phyloP scores from a whole-genome alignment of 2,329 filamentous ascomycete genomes.

The Colletotrichum sp. region DNA sequence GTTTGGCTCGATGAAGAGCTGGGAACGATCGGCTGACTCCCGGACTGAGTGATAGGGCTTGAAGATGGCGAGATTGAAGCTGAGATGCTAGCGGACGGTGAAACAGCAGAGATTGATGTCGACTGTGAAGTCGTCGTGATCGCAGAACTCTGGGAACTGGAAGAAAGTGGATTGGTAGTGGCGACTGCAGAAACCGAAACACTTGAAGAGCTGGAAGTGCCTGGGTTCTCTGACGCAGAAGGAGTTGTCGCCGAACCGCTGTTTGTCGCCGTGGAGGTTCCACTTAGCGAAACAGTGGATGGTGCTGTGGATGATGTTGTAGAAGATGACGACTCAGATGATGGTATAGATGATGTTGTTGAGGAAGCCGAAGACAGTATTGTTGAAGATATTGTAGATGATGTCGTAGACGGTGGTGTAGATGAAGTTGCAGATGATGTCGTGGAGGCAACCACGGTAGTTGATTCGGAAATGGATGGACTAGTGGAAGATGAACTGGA shows the following conservation, averaged over 20 bases:
- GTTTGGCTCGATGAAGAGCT: not conserved
- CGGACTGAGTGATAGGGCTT: not conserved
- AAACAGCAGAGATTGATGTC: not conserved
- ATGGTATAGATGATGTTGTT: not conserved
- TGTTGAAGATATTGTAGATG: not conserved
- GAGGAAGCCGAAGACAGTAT: not conserved
- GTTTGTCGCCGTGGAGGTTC: not conserved
- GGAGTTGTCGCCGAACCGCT: not conserved
- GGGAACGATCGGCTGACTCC: not conserved
- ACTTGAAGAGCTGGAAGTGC: not conserved
- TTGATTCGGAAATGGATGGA: not conserved
- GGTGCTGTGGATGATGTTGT: not conserved
- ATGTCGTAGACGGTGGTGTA: not conserved
- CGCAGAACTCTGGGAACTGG: not conserved
- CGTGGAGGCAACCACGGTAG: not conserved
- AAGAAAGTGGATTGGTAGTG: not conserved
- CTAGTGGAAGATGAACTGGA: not conserved
- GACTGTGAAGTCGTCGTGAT: not conserved
- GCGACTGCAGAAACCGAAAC: not conserved
- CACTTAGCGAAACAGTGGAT: not conserved
- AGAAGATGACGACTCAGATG: not conserved
- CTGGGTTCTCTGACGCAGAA: not conserved
- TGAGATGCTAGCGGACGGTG: not conserved
- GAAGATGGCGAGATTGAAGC: not conserved
- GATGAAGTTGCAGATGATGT: not conserved